These are phyloP conservation scores for Udeniomyces megalosporus DNA, from an alignment of 768 basidiomycete species.

Conservation along the genomic window DNA sequence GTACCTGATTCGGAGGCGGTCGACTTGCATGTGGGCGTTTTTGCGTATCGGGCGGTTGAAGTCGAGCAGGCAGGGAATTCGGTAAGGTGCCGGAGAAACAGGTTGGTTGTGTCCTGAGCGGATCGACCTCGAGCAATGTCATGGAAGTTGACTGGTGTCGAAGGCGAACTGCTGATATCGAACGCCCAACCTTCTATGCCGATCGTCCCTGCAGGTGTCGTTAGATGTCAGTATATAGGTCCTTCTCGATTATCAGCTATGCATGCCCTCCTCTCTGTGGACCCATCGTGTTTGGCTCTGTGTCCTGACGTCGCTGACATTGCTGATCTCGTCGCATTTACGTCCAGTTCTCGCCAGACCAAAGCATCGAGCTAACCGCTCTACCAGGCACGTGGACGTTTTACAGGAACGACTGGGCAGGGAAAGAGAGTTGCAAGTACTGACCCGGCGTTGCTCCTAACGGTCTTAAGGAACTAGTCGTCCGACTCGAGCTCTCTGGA, in stretches of 20 bases:
- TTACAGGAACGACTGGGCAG: too few relatives aligned
- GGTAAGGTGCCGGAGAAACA: slow-evolving; percentile 56
- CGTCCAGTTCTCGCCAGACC: too few relatives aligned
- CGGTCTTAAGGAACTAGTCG: background rate
- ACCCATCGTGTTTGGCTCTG: too few relatives aligned
- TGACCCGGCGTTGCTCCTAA: slow-evolving; percentile 36
- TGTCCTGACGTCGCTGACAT: too few relatives aligned
- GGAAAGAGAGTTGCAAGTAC: too few relatives aligned
- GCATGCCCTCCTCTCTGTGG: too few relatives aligned
- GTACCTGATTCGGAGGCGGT: slow-evolving; percentile 23
- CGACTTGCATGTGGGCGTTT: slow-evolving; percentile 50
- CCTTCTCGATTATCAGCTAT: too few relatives aligned
- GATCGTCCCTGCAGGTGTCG: slow-evolving; percentile 40
- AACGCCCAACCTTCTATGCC: slow-evolving; percentile 61
- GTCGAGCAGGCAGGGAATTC: slow-evolving; percentile 50
- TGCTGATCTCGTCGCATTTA: too few relatives aligned
- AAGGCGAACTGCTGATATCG: slow-evolving; percentile 48
- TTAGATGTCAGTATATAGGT: too few relatives aligned
- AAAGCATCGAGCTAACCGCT: too few relatives aligned
- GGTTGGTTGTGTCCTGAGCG: slow-evolving; percentile 79
- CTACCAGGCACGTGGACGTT: too few relatives aligned
- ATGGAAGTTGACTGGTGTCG: slow-evolving; percentile 43
- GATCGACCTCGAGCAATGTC: slow-evolving; percentile 39
- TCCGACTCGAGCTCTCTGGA: slow-evolving; percentile 32
- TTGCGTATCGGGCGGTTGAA: slow-evolving; percentile 45